These are phyloP conservation scores for Dalechampia spathulata DNA, from an alignment of 441 rosid genomes.

Conservation along the genomic window DNA sequence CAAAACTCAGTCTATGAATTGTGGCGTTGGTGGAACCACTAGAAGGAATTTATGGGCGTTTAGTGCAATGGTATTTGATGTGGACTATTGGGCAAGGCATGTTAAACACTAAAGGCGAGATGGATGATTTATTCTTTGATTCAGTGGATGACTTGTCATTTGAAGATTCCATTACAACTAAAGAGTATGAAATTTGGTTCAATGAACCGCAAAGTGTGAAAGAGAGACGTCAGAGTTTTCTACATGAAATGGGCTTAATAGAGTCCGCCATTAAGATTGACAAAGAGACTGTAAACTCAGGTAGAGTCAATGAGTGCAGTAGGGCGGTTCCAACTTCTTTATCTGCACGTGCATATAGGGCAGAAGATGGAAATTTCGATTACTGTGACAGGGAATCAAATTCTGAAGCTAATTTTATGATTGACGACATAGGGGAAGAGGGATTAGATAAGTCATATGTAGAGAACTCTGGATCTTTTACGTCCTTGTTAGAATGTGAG, in stretches of 20 bases:
- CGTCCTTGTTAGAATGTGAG: slow-evolving; percentile 17
- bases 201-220: slow-evolving; percentile 54
- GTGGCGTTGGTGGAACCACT: slow-evolving; percentile 32
- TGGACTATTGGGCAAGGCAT: slow-evolving; percentile 40
- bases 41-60: too few relatives aligned
- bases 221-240: slow-evolving; percentile 53
- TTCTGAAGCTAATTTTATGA: slow-evolving; percentile 27
- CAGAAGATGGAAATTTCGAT: slow-evolving; percentile 24
- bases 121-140: slow-evolving; percentile 60
- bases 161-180: slow-evolving; percentile 23
- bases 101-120: slow-evolving; percentile 38
- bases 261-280: slow-evolving; percentile 17
- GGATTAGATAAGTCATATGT: too few relatives aligned
- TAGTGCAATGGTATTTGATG: slow-evolving; percentile 20
- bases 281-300: slow-evolving; percentile 16
- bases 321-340: slow-evolving; percentile 39
- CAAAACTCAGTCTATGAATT: slow-evolving; percentile 39
- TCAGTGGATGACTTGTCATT: slow-evolving; percentile 40
- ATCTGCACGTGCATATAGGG: slow-evolving; percentile 11
- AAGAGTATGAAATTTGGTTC: slow-evolving; percentile 52
- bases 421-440: slow-evolving; percentile 28
- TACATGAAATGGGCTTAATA: slow-evolving; percentile 34
- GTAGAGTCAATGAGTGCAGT: slow-evolving; percentile 37
- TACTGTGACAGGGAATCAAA: slow-evolving; percentile 34
- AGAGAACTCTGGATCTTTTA: slow-evolving; percentile 8